Evolutionary conservation across 176 grass and related monocot species (phyloP).

Genomic region (Oryza rufipogon): DNA sequence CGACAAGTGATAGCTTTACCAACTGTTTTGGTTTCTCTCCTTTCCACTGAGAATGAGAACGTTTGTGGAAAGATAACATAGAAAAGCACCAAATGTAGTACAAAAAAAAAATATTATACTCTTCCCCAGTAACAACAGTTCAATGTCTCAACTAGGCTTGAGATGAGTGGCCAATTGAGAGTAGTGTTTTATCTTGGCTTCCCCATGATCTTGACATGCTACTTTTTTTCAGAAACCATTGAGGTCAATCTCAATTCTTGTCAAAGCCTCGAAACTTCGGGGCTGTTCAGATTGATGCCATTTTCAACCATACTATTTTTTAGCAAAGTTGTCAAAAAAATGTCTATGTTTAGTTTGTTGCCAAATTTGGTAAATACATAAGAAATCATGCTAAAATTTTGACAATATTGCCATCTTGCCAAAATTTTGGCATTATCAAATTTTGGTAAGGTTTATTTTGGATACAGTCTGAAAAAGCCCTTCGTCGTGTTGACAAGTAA

Average conservation of each 20-base stretch:
- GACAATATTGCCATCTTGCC: too few species aligned
- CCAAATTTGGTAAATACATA: too few species aligned
- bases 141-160: conserved; percentile 5
- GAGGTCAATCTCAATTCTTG: background rate
- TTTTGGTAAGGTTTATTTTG: too few species aligned
- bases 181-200: conserved; percentile 17
- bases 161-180: conserved; percentile 10
- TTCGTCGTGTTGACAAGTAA: background rate
- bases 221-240: background rate
- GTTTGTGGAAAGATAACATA: conserved; percentile 34
- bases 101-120: background rate
- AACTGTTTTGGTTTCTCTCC: background rate
- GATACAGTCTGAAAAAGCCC: too few species aligned
- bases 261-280: background rate
- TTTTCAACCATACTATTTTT: too few species aligned
- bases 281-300: too few species aligned
- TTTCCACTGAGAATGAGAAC: conserved; percentile 39
- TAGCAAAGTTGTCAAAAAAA: too few species aligned
- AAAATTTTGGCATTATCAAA: too few species aligned
- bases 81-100: background rate
- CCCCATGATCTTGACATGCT: conserved; percentile 38
- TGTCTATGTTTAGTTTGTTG: too few species aligned
- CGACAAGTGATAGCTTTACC: conserved; percentile 25
- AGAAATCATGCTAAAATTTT: too few species aligned
- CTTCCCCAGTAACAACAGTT: conserved; percentile 7